phyloP scores from a whole-genome alignment of 495 filamentous ascomycete genomes.

The Xylaria acuta region DNA sequence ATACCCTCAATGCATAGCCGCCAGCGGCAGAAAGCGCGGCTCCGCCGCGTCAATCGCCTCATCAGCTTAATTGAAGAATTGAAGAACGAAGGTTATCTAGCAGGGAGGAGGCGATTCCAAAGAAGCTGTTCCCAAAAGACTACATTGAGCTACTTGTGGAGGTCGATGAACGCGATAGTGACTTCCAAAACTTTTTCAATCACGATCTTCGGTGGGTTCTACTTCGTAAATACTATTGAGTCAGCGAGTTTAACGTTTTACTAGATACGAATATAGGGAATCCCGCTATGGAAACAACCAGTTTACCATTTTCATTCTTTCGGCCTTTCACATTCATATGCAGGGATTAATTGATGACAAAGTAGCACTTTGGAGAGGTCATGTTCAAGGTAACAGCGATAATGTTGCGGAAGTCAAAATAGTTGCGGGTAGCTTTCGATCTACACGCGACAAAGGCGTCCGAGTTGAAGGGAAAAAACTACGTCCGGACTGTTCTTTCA shows the following conservation, averaged over 20 bases:
- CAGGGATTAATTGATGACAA: not conserved
- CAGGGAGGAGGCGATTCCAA: not conserved
- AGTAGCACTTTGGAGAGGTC: not conserved
- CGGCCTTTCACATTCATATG: not conserved
- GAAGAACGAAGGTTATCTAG: not conserved
- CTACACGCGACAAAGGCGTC: not conserved
- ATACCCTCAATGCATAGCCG: not conserved
- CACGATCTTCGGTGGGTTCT: not conserved
- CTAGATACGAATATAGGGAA: constrained; percentile 6
- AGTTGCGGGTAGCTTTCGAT: not conserved
- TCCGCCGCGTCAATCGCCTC: not conserved
- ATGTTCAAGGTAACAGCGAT: not conserved
- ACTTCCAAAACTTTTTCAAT: constrained; percentile 5
- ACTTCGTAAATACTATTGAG: not conserved
- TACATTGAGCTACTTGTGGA: not conserved
- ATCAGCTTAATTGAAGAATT: constrained; percentile 9
- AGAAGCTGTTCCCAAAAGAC: not conserved
- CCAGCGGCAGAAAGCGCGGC: not conserved
- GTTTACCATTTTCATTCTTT: constrained; percentile 9
- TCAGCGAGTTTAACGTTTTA: not conserved
- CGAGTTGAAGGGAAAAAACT: not conserved
- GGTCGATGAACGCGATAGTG: not conserved
- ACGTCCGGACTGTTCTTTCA: not conserved
- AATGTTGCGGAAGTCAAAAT: not conserved
- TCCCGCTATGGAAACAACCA: not conserved